phyloP scores from a whole-genome alignment of 2,329 filamentous ascomycete genomes.

The Penicillium frequentans region DNA sequence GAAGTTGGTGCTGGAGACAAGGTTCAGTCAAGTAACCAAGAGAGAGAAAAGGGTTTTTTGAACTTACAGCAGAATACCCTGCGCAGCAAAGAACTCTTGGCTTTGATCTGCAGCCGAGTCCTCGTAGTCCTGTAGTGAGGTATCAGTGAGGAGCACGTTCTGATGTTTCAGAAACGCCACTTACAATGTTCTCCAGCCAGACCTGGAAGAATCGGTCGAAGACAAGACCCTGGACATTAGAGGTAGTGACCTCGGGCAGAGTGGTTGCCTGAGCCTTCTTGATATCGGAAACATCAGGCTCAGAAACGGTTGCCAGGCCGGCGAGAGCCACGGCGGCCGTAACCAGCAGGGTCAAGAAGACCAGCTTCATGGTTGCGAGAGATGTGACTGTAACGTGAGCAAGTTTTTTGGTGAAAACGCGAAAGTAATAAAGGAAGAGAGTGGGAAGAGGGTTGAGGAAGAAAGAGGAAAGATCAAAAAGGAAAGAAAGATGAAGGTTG shows the following conservation, averaged over 20 bases:
- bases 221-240: conserved; percentile 66
- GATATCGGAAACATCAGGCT: conserved; percentile 29
- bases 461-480: neutral
- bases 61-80: conserved; percentile 58
- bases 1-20: conserved; percentile 46
- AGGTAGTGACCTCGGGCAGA: conserved; percentile 60
- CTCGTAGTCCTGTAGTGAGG: conserved; percentile 52
- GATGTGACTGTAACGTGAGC: neutral
- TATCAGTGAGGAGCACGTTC: neutral
- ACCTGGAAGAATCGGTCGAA: conserved; percentile 73
- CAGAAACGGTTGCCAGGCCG: conserved; percentile 26
- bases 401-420: neutral
- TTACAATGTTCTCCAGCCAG: conserved; percentile 73
- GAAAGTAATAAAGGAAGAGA: no score
- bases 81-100: conserved; percentile 29
- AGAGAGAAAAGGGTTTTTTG: neutral
- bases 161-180: conserved; percentile 25
- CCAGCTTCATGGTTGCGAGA: conserved; percentile 46
- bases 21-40: neutral
- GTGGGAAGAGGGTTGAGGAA: neutral
- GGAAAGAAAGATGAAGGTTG: neutral
- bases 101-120: conserved; percentile 60
- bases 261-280: conserved; percentile 53
- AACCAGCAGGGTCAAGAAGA: conserved; percentile 21
- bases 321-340: conserved; percentile 24